Evolutionary conservation across 2,329 filamentous ascomycete species (phyloP).

Genomic region (Aspergillus sp.): DNA sequence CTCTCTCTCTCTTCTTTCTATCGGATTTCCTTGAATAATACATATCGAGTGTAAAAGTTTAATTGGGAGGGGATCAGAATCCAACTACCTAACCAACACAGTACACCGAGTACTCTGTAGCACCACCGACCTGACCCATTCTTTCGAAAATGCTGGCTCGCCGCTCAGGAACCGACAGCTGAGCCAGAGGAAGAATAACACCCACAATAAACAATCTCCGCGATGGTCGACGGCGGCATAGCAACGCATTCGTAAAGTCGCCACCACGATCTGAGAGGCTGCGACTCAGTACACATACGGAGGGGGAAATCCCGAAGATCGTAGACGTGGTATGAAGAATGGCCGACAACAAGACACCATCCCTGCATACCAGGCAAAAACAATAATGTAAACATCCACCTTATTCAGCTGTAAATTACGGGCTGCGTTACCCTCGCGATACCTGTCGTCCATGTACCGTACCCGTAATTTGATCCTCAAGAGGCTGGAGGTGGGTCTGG

Average conservation of each 20-base stretch:
- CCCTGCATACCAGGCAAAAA: conserved; percentile 33
- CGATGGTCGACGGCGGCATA: conserved; percentile 4
- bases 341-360: conserved; percentile 18
- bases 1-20: neutral
- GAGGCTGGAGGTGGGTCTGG: conserved; percentile 22
- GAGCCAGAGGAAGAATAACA: neutral
- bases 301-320: conserved; percentile 8
- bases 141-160: neutral
- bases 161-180: neutral
- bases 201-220: conserved; percentile 7
- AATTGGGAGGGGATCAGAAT: neutral
- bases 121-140: neutral
- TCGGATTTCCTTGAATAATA: neutral
- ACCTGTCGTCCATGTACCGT: neutral
- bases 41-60: neutral
- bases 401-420: neutral
- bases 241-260: conserved; percentile 17
- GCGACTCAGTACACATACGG: neutral
- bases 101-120: neutral
- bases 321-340: conserved; percentile 9
- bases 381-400: conserved; percentile 15
- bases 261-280: conserved; percentile 18
- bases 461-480: neutral
- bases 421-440: neutral
- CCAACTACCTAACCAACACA: neutral